Evolutionary conservation across 768 basidiomycete species (phyloP).

Genomic region (Neoboletus subvelutipes): DNA sequence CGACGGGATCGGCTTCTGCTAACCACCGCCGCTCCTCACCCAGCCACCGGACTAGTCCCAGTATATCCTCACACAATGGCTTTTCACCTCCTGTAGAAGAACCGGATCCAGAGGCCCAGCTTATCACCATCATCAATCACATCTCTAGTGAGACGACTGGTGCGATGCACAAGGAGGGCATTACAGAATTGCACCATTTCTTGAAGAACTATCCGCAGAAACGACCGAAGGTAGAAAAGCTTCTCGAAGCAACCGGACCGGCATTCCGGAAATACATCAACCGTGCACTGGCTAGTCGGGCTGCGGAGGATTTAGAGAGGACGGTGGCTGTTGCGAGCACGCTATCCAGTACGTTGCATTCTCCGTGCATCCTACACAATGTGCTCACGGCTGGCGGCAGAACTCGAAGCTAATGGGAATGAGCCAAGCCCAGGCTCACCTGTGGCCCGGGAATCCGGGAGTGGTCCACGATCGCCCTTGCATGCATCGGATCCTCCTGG

Average conservation of each 20-base stretch:
- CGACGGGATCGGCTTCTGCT: conserved; percentile 59
- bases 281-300: conserved; percentile 81
- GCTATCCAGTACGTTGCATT: conserved; percentile 60
- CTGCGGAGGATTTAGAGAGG: conserved; percentile 83
- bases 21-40: conserved; percentile 54
- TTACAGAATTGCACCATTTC: conserved; percentile 92
- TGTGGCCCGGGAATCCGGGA: conserved; percentile 27
- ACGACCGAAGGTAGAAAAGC: conserved; percentile 76
- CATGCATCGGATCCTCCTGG: conserved; percentile 36
- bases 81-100: conserved; percentile 63
- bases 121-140: conserved; percentile 80
- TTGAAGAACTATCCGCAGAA: conserved; percentile 89
- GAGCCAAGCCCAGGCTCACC: conserved; percentile 38
- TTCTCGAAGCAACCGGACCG: conserved; percentile 84
- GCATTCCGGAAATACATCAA: conserved; percentile 92
- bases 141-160: conserved; percentile 88
- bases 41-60: conserved; percentile 68
- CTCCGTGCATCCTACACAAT: neutral
- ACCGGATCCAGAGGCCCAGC: conserved; percentile 83
- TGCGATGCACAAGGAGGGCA: conserved; percentile 88
- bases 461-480: conserved; percentile 37
- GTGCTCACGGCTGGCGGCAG: conserved; percentile 36
- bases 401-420: conserved; percentile 58
- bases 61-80: conserved; percentile 59
- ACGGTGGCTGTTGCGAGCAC: conserved; percentile 82